Percentiles rank a stretch among this genome's conserved stretches.
Conservation (phyloP, 805 yeast species). For the Blastobotrys chiropterorum region DNA sequence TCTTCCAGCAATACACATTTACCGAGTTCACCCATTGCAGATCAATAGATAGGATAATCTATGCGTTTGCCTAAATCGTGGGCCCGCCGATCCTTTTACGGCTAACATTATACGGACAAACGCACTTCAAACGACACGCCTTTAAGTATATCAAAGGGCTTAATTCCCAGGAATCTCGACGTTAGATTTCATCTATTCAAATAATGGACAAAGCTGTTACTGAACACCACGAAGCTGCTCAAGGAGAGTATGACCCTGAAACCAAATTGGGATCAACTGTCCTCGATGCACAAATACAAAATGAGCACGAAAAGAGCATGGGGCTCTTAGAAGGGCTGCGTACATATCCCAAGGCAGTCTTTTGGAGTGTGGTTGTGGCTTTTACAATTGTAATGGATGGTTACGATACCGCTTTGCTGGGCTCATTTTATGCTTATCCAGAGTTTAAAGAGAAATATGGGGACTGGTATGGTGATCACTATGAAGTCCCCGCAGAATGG, state of each 20-base stretch:
- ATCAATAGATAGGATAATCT: too few species aligned
- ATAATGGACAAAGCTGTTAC: not conserved
- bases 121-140: too few species aligned
- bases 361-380: conserved; percentile 42
- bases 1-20: too few species aligned
- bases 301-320: conserved; percentile 1
- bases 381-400: conserved; percentile 45
- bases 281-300: not conserved
- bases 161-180: too few species aligned
- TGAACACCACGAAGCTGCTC: not conserved
- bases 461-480: conserved; percentile 6
- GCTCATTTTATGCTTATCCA: conserved; percentile 40
- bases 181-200: too few species aligned
- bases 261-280: not conserved
- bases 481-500: conserved; percentile 20
- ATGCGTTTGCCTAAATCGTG: too few species aligned
- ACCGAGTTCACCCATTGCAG: too few species aligned
- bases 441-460: conserved; percentile 35
- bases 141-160: too few species aligned
- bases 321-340: not conserved
- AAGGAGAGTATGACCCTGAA: not conserved
- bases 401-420: conserved; percentile 41
- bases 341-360: conserved; percentile 39
- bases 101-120: too few species aligned
- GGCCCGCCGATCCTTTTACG: too few species aligned